Percentiles rank a stretch among this genome's conserved stretches.
These are phyloP conservation scores for Phalaenopsis equestris DNA, from an alignment of 106 monocot genomes.

Conservation along the genomic window DNA sequence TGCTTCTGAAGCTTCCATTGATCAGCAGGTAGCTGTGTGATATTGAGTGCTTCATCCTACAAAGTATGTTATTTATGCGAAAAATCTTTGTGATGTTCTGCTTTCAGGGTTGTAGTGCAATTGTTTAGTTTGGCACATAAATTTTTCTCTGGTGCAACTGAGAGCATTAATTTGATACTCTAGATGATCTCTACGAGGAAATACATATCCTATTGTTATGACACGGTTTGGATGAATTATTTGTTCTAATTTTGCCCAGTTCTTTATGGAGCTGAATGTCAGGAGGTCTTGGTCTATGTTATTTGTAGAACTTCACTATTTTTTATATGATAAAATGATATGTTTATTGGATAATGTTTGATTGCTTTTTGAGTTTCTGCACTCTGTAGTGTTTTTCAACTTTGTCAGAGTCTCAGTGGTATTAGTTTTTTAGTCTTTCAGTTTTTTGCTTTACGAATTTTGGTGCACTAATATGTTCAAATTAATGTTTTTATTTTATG, in stretches of 20 bases:
- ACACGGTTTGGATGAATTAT: background rate
- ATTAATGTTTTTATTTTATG: background rate
- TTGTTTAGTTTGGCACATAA: background rate
- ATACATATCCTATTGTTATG: background rate
- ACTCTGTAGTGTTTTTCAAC: background rate
- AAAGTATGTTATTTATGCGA: background rate
- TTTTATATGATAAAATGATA: conserved; percentile 4
- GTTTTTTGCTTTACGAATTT: background rate
- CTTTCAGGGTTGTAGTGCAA: background rate
- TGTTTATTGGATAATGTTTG: background rate
- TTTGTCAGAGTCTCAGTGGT: background rate
- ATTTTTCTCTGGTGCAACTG: background rate
- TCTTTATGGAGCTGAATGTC: background rate
- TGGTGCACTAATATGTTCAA: background rate
- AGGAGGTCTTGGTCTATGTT: background rate
- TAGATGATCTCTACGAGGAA: background rate
- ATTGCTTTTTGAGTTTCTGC: background rate
- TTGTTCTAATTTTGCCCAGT: background rate
- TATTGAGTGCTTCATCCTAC: background rate
- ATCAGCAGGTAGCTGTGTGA: background rate
- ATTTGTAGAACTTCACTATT: background rate
- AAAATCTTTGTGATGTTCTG: background rate
- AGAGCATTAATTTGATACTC: background rate
- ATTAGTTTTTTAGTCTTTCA: background rate
- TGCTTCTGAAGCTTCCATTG: background rate